Percentiles rank a stretch among this genome's conserved stretches.
Conservation (phyloP, 768 basidiomycete species). For the Collybiopsis luxurians region DNA sequence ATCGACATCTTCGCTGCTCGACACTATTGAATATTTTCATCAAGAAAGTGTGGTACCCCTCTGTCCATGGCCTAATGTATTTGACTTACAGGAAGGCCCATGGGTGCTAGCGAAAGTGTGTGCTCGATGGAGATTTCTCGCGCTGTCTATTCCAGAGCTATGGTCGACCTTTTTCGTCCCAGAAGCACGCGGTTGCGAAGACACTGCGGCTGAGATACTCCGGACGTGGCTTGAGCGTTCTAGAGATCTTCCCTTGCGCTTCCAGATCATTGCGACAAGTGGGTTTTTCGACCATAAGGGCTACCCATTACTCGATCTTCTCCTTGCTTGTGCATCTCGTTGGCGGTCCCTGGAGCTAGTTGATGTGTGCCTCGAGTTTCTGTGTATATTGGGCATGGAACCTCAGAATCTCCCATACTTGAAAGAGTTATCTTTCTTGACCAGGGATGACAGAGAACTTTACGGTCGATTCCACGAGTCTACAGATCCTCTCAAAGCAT, state of each 20-base stretch:
- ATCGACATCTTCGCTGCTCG: background rate
- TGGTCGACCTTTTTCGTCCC: constrained; percentile 1
- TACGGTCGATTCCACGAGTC: background rate
- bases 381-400: background rate
- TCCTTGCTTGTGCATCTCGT: background rate
- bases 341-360: background rate
- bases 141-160: background rate
- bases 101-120: constrained; percentile 5
- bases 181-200: background rate
- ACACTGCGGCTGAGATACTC: background rate
- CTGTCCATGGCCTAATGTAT: background rate
- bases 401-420: background rate
- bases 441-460: background rate
- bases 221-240: background rate
- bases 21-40: background rate
- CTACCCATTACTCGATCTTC: background rate
- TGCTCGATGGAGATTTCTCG: background rate
- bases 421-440: background rate
- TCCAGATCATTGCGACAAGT: background rate
- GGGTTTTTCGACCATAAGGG: background rate
- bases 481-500: background rate
- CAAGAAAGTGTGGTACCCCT: background rate
- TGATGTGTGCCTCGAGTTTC: background rate
- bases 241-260: background rate
- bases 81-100: background rate